These are phyloP conservation scores for Aspergillus heteromorphus DNA, from an alignment of 495 filamentous ascomycete genomes.

Conservation along the genomic window DNA sequence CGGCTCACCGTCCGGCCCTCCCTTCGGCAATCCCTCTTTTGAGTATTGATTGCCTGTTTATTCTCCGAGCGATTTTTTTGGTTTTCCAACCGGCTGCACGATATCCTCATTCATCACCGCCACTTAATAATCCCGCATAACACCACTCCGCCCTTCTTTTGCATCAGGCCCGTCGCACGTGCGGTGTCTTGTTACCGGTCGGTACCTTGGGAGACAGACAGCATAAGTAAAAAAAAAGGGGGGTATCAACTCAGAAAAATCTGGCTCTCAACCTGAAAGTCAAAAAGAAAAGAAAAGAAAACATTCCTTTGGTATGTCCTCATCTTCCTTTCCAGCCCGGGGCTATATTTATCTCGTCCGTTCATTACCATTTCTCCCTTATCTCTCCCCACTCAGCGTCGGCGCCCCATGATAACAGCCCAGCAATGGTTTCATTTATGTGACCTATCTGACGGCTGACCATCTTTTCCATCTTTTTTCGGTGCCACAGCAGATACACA, in stretches of 20 bases:
- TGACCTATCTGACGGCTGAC: conserved; percentile 19
- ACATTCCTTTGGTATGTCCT: conserved; percentile 1
- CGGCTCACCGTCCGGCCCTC: not conserved
- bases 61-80: conserved; percentile 19
- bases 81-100: conserved; percentile 4
- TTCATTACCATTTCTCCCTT: conserved; percentile 14
- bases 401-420: conserved; percentile 19
- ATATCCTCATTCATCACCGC: conserved; percentile 1
- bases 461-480: no score
- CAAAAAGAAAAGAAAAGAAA: conserved; percentile 5
- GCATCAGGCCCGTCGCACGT: conserved; percentile 7
- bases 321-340: not conserved
- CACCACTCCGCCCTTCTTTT: not conserved
- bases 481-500: conserved; percentile 15
- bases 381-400: conserved; percentile 30
- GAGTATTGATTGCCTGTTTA: conserved; percentile 4
- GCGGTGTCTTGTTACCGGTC: not conserved
- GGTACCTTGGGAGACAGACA: not conserved
- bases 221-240: not conserved
- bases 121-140: conserved; percentile 17
- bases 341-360: conserved; percentile 5
- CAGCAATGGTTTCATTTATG: not conserved
- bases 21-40: conserved; percentile 5
- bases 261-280: not conserved
- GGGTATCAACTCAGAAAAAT: no score